A percentile compares a stretch with the other conserved stretches of the same genome.
Conservation (phyloP, 2,329 filamentous ascomycete species). For the Ceratocystis harringtonii region DNA sequence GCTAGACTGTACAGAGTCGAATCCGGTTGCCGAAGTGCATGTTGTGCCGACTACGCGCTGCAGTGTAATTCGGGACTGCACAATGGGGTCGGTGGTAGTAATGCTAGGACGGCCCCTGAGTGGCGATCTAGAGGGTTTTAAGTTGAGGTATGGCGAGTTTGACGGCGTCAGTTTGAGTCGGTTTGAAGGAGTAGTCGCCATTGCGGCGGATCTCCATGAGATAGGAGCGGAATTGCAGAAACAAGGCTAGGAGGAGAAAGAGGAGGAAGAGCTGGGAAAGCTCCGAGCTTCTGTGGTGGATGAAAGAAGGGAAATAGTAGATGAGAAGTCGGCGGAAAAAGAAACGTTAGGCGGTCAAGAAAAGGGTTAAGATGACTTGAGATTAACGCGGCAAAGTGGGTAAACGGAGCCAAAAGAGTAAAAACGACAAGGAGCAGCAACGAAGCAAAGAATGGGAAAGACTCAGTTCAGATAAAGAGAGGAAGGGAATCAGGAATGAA, state of each 20-base stretch:
- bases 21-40: conserved; percentile 67
- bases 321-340: neutral
- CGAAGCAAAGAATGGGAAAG: conserved; percentile 1
- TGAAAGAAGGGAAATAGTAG: neutral
- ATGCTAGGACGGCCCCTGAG: conserved; percentile 30
- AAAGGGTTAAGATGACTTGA: neutral
- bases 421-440: neutral
- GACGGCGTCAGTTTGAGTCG: conserved; percentile 59
- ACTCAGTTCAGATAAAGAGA: neutral
- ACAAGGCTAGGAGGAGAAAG: conserved; percentile 7
- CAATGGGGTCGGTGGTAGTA: conserved; percentile 28
- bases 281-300: neutral
- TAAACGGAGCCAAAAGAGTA: neutral
- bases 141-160: conserved; percentile 51
- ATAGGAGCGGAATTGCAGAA: conserved; percentile 17
- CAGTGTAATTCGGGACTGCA: conserved; percentile 51
- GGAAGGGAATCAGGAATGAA: neutral
- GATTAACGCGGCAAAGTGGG: neutral
- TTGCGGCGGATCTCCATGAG: conserved; percentile 38
- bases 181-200: conserved; percentile 43
- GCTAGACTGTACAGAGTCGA: conserved; percentile 61
- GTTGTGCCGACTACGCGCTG: conserved; percentile 85
- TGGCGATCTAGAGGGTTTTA: conserved; percentile 49
- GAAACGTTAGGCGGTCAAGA: neutral
- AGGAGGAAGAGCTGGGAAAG: neutral